Base-by-base conservation (phyloP, 2,329 filamentous ascomycete genomes). In the Pseudophaeomoniella oleicola region DNA sequence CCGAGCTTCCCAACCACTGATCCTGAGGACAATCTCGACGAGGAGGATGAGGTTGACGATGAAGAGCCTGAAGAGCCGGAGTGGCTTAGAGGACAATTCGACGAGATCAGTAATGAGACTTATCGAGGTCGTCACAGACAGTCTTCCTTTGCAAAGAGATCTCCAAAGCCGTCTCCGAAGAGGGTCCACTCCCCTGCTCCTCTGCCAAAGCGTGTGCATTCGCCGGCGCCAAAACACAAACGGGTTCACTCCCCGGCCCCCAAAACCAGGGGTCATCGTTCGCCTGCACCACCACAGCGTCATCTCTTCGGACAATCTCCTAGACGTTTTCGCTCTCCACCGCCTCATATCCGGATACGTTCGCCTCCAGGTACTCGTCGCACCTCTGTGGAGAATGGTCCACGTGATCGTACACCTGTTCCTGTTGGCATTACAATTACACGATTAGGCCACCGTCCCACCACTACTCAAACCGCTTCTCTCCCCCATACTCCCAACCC, bases 1-100 rank as follows among this genome's bases (percentile, higher is more conserved):
- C 90, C 90, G 1, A 94, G 87, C 52, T 98, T 98, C 55, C 90
- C 90, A 0, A 87, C 86, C 1, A 94, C 87, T 0, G 90, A 96
- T 47, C 82, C 81, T 0, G 90, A 98, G 47, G 77, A 86, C 46
- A 79, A 88, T 17, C 82, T 83, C 33, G 81, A 85, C 27, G 76
- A 83, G 30, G 77, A 83, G 37, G 68, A 72, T 56, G 56, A 77
- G 52, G 61, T 76, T 57, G 40, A 74, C 55, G 49, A 66, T 32
- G 63, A 66, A 2, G 75, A 77, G 14, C 84, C 77, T 47, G 80
- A 84, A 27, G 72, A 77, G 19, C 65, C 78, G 34, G 58, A 77
- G 31, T 79, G 81, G 71, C 63, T 85, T 36, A 77, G 81, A 45
- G 81, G 81, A 14, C 71, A 78, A 47, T 73, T 84, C 51, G 80